Conservation (phyloP, 805 yeast genomes). For the Ascoidea asiatica region DNA sequence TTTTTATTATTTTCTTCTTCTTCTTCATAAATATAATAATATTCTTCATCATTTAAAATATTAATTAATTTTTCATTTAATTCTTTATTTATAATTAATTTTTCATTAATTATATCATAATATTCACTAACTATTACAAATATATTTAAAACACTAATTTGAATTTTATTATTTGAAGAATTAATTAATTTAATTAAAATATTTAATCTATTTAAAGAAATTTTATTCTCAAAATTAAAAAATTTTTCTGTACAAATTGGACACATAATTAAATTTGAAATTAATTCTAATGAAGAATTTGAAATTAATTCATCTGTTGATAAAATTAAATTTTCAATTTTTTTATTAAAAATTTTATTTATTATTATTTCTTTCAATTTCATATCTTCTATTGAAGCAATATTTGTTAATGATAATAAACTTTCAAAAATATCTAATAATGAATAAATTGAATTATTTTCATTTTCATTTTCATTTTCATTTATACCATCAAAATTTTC, state of each 20-base stretch:
- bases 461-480: conserved; percentile 1
- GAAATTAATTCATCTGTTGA: conserved; percentile 29
- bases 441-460: conserved; percentile 18
- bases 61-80: too few relatives aligned
- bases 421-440: conserved; percentile 33
- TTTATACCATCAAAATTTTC: conserved; percentile 4
- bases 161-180: conserved; percentile 12
- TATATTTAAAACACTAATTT: conserved; percentile 13
- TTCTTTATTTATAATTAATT: not conserved
- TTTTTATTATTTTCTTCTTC: too few relatives aligned
- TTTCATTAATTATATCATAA: conserved; percentile 12
- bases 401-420: conserved; percentile 35
- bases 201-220: conserved; percentile 10
- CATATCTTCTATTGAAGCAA: conserved; percentile 25
- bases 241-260: conserved; percentile 16
- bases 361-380: conserved; percentile 22
- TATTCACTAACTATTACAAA: conserved; percentile 17
- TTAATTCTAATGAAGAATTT: conserved; percentile 31
- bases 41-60: too few relatives aligned
- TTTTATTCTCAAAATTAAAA: conserved; percentile 16
- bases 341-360: conserved; percentile 18
- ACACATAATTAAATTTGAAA: conserved; percentile 28
- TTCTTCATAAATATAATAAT: too few relatives aligned
- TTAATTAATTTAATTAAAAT: conserved; percentile 13
- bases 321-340: conserved; percentile 15